Evolutionary conservation across 306 rosid species (phyloP).

Genomic region (Begonia peltatifolia): DNA sequence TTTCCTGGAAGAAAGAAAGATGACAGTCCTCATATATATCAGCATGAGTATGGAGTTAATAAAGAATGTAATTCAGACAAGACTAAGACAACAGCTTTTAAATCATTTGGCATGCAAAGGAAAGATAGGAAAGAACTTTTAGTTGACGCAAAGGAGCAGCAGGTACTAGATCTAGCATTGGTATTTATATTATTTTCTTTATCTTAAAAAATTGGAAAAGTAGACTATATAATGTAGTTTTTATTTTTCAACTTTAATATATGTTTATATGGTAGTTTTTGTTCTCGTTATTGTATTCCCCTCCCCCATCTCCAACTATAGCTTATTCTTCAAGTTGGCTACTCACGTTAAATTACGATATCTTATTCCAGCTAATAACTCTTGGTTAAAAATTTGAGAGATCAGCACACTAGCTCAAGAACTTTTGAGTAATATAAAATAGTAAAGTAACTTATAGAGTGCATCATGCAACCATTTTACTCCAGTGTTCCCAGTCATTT

Average conservation of each 20-base stretch:
- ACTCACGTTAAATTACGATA: too few species aligned
- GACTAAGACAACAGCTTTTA: slow-evolving; percentile 30
- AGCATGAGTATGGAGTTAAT: slow-evolving; percentile 3
- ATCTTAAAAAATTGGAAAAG: not conserved
- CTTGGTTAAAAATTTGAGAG: too few species aligned
- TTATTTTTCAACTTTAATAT: not conserved
- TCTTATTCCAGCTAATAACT: too few species aligned
- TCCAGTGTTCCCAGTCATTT: not conserved
- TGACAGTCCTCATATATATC: slow-evolving; percentile 14
- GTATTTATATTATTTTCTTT: not conserved
- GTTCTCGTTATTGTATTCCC: not conserved
- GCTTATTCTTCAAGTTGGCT: not conserved
- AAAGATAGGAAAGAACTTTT: slow-evolving; percentile 43
- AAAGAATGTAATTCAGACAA: slow-evolving; percentile 20
- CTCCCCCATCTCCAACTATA: not conserved
- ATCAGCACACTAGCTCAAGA: too few species aligned
- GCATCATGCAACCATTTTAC: not conserved
- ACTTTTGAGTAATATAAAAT: too few species aligned
- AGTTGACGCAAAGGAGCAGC: slow-evolving; percentile 42
- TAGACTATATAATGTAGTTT: not conserved
- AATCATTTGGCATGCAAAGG: slow-evolving; percentile 39
- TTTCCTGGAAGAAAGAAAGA: slow-evolving; percentile 24
- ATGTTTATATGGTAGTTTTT: not conserved
- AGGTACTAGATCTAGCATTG: slow-evolving; percentile 25
- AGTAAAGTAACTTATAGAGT: too few species aligned